Evolutionary conservation across 2,329 filamentous ascomycete species (phyloP), one percentile per base, ranked within the genome.

Genomic region (Xylaria sp.): DNA sequence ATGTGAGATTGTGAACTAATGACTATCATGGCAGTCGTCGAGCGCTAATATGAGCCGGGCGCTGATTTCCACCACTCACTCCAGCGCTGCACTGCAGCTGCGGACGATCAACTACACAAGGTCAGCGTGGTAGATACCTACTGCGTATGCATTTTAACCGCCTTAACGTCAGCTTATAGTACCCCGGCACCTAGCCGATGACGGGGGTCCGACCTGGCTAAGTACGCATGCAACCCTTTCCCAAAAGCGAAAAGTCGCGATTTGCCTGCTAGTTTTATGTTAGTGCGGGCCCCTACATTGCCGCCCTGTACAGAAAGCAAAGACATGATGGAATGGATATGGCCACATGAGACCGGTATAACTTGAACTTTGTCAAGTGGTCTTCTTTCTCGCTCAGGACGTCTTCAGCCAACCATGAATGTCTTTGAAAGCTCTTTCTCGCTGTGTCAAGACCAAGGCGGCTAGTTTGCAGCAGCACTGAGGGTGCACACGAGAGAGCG

Each of bases 1-100:
- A 28, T 28, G 28, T 6, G 28, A 28, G 28, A 28, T 37, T 37
- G 4, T 37, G 34, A 37, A 37, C 10, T 37, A 37, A 37, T 41
- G 12, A 1, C 12, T 25, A 25, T 3, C 3, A 20, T 60, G 2
- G 58, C 52, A n/a, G 28, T 41, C 56, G 37, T 57, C 52, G 37
- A 55, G 48, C 18, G 37, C n/a, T 54, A 8, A 37, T n/a, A 25
- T 37, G 13, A n/a, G 13, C 28, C 28, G 15, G 28, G 25, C 31
- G 31, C 6, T 55, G 52, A 37, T 37, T 12, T 55, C 20, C 9
- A 8, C 10, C 18, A 41, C n/a, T 9, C 28, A 34, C 20, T 56
- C 12, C 41, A 57, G 58, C 25, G 58, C 58, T 51, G 51, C 51
- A 62, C 28, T n/a, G 56, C 65, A 63, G 65, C 58, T 52, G 41